Conservation (phyloP, 2,329 filamentous ascomycete species). For the Sporothrix variecibatus region DNA sequence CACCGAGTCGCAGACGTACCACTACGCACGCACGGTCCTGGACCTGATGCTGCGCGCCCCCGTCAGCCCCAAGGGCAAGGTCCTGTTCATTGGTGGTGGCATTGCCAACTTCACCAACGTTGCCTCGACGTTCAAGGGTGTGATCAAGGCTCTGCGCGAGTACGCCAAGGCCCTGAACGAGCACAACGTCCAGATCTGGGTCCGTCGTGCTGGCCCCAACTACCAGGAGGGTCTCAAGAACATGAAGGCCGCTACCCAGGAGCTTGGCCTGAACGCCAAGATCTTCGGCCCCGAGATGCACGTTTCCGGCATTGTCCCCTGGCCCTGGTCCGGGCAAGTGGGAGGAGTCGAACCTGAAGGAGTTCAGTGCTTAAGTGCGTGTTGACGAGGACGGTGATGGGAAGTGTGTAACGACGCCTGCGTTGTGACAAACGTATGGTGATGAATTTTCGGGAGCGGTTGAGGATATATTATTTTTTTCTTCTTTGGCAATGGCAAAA, state of each 20-base stretch:
- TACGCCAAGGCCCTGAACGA: slow-evolving; percentile 82
- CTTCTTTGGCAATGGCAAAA: neutral
- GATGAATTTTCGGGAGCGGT: neutral
- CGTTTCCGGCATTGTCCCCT: slow-evolving; percentile 96
- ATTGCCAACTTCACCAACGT: slow-evolving; percentile 99
- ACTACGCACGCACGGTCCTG: slow-evolving; percentile 95
- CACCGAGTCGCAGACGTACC: slow-evolving; percentile 97
- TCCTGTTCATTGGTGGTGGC: slow-evolving; percentile 98
- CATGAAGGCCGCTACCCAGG: slow-evolving; percentile 94
- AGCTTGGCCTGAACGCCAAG: slow-evolving; percentile 76
- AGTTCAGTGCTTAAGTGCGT: slow-evolving; percentile 56
- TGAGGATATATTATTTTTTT: neutral
- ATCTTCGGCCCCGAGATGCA: slow-evolving; percentile 82
- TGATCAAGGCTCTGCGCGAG: slow-evolving; percentile 93
- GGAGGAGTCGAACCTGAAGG: slow-evolving; percentile 61
- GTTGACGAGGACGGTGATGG: neutral
- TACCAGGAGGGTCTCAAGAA: slow-evolving; percentile 99
- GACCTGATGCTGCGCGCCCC: slow-evolving; percentile 97
- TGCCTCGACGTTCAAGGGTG: slow-evolving; percentile 98
- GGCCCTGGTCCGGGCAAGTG: slow-evolving; percentile 70
- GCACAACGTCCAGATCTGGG: slow-evolving; percentile 99
- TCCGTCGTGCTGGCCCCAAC: slow-evolving; percentile 86
- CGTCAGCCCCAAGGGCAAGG: slow-evolving; percentile 84
- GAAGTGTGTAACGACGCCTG: neutral
- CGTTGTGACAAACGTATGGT: neutral